These are phyloP conservation scores for Trypanosoma grayi DNA, from an alignment of 208 protist genomes.

Conservation along the genomic window DNA sequence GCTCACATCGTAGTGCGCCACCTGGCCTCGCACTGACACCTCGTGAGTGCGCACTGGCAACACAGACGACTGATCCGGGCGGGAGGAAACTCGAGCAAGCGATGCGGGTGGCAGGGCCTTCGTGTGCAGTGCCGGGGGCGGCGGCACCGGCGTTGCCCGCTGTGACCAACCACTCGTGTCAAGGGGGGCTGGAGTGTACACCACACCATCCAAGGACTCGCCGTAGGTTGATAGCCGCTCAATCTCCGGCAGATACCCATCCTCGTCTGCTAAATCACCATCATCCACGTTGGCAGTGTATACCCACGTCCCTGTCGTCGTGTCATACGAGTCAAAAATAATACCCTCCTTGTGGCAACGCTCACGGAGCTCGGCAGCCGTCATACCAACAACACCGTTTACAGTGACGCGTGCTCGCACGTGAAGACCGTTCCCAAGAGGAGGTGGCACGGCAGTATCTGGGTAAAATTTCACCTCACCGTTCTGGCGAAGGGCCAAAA, in stretches of 20 bases:
- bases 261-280: neutral
- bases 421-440: constrained; percentile 44
- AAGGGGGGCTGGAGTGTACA: constrained; percentile 3
- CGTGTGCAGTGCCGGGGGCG: neutral
- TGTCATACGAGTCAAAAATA: constrained; percentile 46
- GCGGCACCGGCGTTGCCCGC: neutral
- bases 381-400: constrained; percentile 41
- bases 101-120: constrained; percentile 2
- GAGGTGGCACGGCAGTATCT: constrained; percentile 24
- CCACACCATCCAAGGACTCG: constrained; percentile 10
- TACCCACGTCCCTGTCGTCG: constrained; percentile 27
- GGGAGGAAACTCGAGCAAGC: constrained; percentile 2
- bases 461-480: constrained; percentile 74
- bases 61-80: constrained; percentile 4
- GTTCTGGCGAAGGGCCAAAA: constrained; percentile 43
- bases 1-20: neutral
- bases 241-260: constrained; percentile 15
- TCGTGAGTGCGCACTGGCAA: constrained; percentile 11
- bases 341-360: constrained; percentile 27
- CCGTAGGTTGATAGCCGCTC: constrained; percentile 13
- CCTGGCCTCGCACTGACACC: constrained; percentile 15
- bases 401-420: constrained; percentile 66
- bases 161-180: neutral
- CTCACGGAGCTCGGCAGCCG: constrained; percentile 31
- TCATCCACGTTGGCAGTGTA: constrained; percentile 33